Evolutionary conservation across 495 filamentous ascomycete species (phyloP), one percentile per base, ranked within the genome.

Genomic region (Bombardia bombarda): DNA sequence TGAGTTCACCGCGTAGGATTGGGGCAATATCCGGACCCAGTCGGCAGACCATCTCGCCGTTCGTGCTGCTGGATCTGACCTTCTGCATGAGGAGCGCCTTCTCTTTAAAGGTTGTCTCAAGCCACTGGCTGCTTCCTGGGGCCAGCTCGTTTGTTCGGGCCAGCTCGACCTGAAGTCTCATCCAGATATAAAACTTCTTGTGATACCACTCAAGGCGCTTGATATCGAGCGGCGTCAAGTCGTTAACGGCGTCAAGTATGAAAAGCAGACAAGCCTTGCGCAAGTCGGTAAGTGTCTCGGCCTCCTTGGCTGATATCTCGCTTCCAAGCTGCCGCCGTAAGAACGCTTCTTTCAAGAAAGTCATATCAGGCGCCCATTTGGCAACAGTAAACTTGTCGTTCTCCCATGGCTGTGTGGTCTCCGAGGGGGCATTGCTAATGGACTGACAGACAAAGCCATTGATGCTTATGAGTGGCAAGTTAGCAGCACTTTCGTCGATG

Each of bases 181-280:
- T 61, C 57, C 57, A 61, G n/a, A 58, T 47, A 42, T 61, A 61
- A 32, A 61, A 61, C 38, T 58, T 61, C 18, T 45, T 49, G 26
- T 58, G 49, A 21, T 56, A 45, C 51, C 49, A 45, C 25, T 49
- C 49, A 18, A 61, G 24, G 3, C 19, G 19, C 17, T 33, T 30
- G 32, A 58, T 35, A 22, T 58, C 55, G 12, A 28, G 19, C 3
- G 45, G 7, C 0, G 49, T 51, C 2, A 61, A 41, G 17, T 56
- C 39, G 12, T 18, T 23, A 0, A 61, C 49, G 4, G 57, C 55
- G 34, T 58, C 49, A 33, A 42, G 44, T n/a, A 61, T 53, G 47
- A 42, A 58, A 23, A 51, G 38, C 4, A 61, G 30, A 33, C 57
- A 61, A 0, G 47, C 55, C 22, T 51, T 38, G n/a, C 57, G 55